Evolutionary conservation across 2,329 filamentous ascomycete species (phyloP).

Genomic region (Cladosporium halotolerans): DNA sequence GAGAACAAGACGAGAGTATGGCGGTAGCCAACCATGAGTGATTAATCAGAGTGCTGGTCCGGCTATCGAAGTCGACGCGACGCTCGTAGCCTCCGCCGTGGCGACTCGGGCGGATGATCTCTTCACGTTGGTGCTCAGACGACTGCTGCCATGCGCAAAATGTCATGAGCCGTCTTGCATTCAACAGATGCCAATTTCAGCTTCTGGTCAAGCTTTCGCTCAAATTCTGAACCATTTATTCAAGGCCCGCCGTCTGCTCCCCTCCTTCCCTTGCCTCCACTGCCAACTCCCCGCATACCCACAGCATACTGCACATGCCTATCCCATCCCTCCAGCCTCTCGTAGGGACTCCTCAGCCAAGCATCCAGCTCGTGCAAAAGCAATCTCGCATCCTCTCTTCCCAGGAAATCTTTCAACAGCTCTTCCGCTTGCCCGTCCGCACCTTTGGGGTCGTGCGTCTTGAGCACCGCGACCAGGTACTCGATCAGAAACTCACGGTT

Average conservation of each 20-base stretch:
- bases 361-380: conserved; percentile 80
- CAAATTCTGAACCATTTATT: no score
- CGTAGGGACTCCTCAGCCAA: conserved; percentile 77
- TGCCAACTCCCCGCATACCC: not conserved
- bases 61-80: no score
- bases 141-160: no score
- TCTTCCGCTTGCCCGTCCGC: conserved; percentile 73
- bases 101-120: no score
- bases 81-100: no score
- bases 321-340: conserved; percentile 71
- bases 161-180: no score
- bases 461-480: conserved; percentile 77
- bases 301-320: conserved; percentile 62
- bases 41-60: no score
- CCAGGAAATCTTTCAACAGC: conserved; percentile 71
- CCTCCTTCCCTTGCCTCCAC: not conserved
- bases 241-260: not conserved
- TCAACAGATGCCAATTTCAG: no score
- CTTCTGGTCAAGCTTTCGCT: no score
- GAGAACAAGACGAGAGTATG: no score
- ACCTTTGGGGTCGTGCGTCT: conserved; percentile 73
- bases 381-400: conserved; percentile 62
- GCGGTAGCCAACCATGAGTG: no score
- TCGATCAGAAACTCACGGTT: conserved; percentile 69
- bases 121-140: no score